A percentile compares a stretch with the other conserved stretches of the same genome.
These are phyloP conservation scores for Cymbomonas tetramitiformis DNA, from an alignment of 139 green algal genomes.

Conservation along the genomic window DNA sequence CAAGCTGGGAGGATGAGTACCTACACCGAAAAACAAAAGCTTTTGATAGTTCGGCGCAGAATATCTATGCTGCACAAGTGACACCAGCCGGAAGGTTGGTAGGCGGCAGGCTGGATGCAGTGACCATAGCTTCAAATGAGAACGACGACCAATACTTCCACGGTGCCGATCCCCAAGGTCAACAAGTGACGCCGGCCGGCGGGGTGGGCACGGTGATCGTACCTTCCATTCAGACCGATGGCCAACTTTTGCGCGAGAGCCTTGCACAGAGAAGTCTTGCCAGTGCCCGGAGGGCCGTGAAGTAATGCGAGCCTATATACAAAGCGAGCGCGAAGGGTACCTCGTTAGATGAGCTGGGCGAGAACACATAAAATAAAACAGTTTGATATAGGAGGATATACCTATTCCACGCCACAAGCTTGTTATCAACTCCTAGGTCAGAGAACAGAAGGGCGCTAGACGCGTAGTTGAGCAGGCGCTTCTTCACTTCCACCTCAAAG, in stretches of 20 bases:
- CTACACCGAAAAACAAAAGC: slow-evolving; percentile 20
- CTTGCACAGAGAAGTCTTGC: slow-evolving; percentile 69
- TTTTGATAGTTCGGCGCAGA: too few relatives aligned
- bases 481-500: slow-evolving; percentile 65
- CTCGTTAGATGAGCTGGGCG: not conserved
- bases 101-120: too few relatives aligned
- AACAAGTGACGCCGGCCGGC: not conserved
- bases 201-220: slow-evolving; percentile 24
- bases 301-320: slow-evolving; percentile 71
- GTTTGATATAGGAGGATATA: slow-evolving; percentile 17
- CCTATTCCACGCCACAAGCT: slow-evolving; percentile 73
- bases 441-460: slow-evolving; percentile 69
- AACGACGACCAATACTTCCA: too few relatives aligned
- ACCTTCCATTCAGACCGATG: too few relatives aligned
- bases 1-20: slow-evolving; percentile 30
- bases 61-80: too few relatives aligned
- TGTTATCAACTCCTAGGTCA: slow-evolving; percentile 48
- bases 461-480: slow-evolving; percentile 63
- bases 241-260: slow-evolving; percentile 60
- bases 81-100: too few relatives aligned
- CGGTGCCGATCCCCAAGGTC: too few relatives aligned
- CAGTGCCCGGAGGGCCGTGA: slow-evolving; percentile 70
- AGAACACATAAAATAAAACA: not conserved
- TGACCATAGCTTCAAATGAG: too few relatives aligned
- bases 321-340: not conserved